Conservation (phyloP, 805 yeast species). For the Wickerhamiella australiensis region DNA sequence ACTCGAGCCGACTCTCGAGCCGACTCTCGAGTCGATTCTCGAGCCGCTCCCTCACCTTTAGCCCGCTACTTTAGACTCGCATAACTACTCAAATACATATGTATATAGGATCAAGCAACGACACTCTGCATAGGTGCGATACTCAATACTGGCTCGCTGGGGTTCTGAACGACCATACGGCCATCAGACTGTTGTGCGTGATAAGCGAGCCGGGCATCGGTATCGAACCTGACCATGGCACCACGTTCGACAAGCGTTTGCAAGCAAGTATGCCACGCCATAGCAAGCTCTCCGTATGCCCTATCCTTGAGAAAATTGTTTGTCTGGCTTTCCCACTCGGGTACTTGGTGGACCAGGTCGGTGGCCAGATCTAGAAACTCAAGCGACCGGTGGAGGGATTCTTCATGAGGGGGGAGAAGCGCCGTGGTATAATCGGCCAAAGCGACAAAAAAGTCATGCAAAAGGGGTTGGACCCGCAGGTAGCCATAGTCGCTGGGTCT, state of each 20-base stretch:
- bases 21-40: too few species aligned
- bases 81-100: neutral
- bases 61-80: too few species aligned
- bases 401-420: constrained; percentile 60
- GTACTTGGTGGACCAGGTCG: constrained; percentile 47
- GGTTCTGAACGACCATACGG: constrained; percentile 14
- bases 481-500: constrained; percentile 62
- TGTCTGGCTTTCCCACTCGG: constrained; percentile 44
- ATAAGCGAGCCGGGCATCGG: constrained; percentile 17
- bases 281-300: constrained; percentile 50
- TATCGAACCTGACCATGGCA: constrained; percentile 3
- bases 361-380: constrained; percentile 54
- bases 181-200: constrained; percentile 19
- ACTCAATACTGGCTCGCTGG: constrained; percentile 4
- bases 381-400: constrained; percentile 41
- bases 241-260: constrained; percentile 12
- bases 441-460: constrained; percentile 57
- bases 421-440: constrained; percentile 62
- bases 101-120: neutral
- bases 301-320: constrained; percentile 34
- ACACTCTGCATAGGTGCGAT: constrained; percentile 5
- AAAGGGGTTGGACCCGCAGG: constrained; percentile 53
- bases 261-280: constrained; percentile 37
- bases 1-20: too few species aligned
- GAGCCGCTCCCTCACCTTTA: too few species aligned